Conservation (phyloP, 345 rosid genomes). For the Moringa oleifera region DNA sequence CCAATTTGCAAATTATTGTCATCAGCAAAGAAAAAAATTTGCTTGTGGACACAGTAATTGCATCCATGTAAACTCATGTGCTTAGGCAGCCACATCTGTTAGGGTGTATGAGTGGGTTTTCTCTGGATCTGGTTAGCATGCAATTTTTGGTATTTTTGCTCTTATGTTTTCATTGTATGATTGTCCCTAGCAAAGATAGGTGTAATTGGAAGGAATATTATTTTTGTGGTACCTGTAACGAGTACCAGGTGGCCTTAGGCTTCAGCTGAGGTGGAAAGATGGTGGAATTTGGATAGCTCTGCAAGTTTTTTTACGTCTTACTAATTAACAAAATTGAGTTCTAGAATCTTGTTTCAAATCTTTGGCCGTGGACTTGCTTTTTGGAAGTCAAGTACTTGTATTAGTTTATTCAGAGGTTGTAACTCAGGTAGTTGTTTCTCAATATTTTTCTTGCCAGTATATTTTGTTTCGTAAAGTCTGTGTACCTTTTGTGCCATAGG, state of each 20-base stretch:
- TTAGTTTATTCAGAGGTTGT: no score
- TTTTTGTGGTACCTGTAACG: neutral
- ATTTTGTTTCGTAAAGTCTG: neutral
- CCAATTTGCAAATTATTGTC: no score
- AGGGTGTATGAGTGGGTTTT: neutral
- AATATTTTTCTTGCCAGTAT: neutral
- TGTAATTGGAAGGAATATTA: neutral
- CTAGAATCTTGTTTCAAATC: no score
- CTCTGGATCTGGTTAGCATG: neutral
- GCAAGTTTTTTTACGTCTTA: no score
- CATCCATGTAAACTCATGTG: no score
- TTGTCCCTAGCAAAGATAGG: neutral
- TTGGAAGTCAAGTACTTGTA: no score
- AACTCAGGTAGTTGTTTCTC: neutral
- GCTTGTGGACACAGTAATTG: no score
- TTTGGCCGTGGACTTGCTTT: no score
- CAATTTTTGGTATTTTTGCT: neutral
- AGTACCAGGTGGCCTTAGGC: neutral
- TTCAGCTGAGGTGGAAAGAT: no score
- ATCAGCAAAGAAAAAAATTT: no score
- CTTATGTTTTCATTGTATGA: neutral
- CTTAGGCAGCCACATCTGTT: neutral
- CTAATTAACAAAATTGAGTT: no score
- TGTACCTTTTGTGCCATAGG: conserved; percentile 23
- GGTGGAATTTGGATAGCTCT: no score